phyloP scores from a whole-genome alignment of 139 green algal species.

The Nannochloris sp. region DNA sequence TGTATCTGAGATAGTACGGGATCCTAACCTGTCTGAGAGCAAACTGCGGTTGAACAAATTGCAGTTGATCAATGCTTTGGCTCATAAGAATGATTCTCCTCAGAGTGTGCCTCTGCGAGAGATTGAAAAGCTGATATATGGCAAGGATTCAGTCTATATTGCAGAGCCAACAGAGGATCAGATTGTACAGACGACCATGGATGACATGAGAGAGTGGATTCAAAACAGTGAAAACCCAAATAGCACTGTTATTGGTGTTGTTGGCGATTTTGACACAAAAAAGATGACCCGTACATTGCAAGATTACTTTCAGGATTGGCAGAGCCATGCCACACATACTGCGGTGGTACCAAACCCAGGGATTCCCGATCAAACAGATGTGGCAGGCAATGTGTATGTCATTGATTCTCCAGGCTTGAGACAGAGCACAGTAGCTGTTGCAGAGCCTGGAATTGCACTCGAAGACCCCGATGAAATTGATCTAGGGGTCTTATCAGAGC shows the following conservation, averaged over 20 bases:
- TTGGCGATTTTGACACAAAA: conserved; percentile 50
- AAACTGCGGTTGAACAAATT: conserved; percentile 44
- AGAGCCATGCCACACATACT: conserved; percentile 10
- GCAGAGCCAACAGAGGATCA: conserved; percentile 30
- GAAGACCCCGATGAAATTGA: conserved; percentile 47
- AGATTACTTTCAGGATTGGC: not conserved
- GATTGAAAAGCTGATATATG: conserved; percentile 58
- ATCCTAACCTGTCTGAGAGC: conserved; percentile 41
- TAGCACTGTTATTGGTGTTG: conserved; percentile 53
- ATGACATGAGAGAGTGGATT: conserved; percentile 29
- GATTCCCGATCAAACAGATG: conserved; percentile 18
- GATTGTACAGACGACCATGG: conserved; percentile 6
- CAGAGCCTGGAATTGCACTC: conserved; percentile 50
- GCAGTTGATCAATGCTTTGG: conserved; percentile 49
- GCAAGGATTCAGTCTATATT: conserved; percentile 51
- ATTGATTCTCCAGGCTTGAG: conserved; percentile 34
- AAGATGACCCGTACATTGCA: conserved; percentile 30
- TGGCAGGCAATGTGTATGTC: conserved; percentile 35
- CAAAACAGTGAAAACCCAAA: conserved; percentile 45
- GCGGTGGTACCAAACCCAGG: conserved; percentile 22
- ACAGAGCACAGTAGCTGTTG: conserved; percentile 28
- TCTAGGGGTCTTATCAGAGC: conserved; percentile 49
- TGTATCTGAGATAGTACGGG: conserved; percentile 45
- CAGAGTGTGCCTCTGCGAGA: conserved; percentile 32
- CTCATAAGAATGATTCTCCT: conserved; percentile 54